Base-by-base conservation (phyloP, 202 grass and related monocot species). In the Eragrostis tef region DNA sequence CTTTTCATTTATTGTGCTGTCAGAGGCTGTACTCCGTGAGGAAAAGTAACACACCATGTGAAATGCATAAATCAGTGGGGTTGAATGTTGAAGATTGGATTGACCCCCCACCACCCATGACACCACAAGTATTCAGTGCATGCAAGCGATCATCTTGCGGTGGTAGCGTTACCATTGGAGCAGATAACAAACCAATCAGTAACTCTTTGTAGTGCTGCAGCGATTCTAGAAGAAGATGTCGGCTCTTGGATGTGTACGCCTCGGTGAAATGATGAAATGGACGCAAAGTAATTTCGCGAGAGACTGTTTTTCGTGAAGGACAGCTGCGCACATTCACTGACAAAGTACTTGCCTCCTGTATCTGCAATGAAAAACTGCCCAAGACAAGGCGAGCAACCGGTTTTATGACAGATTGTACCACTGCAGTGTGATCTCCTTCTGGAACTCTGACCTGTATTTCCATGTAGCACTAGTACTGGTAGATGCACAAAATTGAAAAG, bases 1-100 rank as follows among this genome's bases (percentile, higher is more conserved):
- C 61, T 42, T 81, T 69, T 50, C 44, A 81, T 88, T 84, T 11
- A 79, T 83, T 67, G 41, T 15, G 24, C 5, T 60, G 74, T 19
- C 42, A 57, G 49, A 22, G 7, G 49, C 42, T 12, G 21, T 26
- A 58, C 45, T 45, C 68, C 68, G 67, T 24, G 74, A 31, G 58
- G 19, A 72, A 29, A 42, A 26, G 48, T 56, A 61, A 57, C 69
- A 84, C 48, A 50, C 60, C 75, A 79, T 84, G 86, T 88, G 86
- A 84, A 75, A 74, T 46, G 50, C 75, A 79, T 88, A 74, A 88
- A 68, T 53, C 51, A 2, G 81, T 79, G 60, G 75, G 75, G 80
- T 80, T 53, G 75, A 84, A 46, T 80, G 64, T 68, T 78, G n/a
- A 73, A 68, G 43, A 60, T 36, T 36, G 68, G 9, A 27, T 13